These are phyloP conservation scores for Penicillium sp. DNA, from an alignment of 2,329 filamentous ascomycete species.

Conservation along the genomic window DNA sequence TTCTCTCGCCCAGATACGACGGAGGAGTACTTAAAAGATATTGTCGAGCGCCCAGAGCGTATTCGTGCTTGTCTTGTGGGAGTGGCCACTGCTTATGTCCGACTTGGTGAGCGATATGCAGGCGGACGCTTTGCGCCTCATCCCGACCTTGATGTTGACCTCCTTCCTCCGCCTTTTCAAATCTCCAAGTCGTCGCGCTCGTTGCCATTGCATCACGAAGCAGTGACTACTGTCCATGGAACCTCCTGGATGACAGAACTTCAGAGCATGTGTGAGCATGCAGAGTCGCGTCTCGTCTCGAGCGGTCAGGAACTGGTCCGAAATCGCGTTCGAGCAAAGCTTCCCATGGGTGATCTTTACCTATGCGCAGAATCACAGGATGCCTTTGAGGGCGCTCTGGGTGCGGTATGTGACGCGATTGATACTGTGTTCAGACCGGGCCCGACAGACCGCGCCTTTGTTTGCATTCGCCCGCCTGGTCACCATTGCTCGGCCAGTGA, in stretches of 20 bases:
- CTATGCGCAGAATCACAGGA: conserved; percentile 81
- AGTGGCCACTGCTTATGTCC: conserved; percentile 82
- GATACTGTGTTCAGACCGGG: conserved; percentile 72
- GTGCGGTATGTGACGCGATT: conserved; percentile 89
- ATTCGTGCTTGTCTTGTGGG: conserved; percentile 82
- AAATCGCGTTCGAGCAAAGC: conserved; percentile 51
- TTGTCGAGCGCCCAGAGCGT: conserved; percentile 91
- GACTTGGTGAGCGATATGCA: conserved; percentile 77
- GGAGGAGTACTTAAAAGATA: conserved; percentile 69
- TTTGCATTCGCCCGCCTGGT: conserved; percentile 87
- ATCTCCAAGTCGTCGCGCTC: conserved; percentile 78
- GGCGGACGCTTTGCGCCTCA: conserved; percentile 69
- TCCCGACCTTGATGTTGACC: conserved; percentile 58
- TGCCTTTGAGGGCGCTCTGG: conserved; percentile 86
- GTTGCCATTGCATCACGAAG: conserved; percentile 69
- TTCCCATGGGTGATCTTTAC: conserved; percentile 91
- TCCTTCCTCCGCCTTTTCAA: conserved; percentile 71
- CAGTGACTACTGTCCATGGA: conserved; percentile 89
- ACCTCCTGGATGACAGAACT: conserved; percentile 92
- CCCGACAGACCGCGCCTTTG: conserved; percentile 77
- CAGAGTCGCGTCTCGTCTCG: conserved; percentile 73
- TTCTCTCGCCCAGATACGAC: conserved; percentile 80
- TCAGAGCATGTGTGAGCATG: conserved; percentile 77
- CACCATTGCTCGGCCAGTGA: conserved; percentile 90
- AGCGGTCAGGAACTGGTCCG: conserved; percentile 77